Evolutionary conservation across 805 yeast genomes (phyloP).

Genomic region (Wickerhamomyces kurtzmanii): DNA sequence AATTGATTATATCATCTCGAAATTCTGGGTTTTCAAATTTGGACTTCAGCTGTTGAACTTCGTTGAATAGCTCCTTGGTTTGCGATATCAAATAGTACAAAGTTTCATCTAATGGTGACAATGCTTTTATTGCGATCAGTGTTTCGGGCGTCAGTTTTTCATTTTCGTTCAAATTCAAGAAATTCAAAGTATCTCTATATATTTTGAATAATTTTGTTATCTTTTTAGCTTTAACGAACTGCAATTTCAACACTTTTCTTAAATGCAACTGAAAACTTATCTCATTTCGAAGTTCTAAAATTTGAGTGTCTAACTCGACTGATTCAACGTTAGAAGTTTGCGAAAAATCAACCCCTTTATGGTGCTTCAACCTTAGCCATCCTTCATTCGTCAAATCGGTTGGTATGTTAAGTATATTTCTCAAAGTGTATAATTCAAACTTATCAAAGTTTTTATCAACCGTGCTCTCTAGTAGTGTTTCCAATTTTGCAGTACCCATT

Average conservation of each 20-base stretch:
- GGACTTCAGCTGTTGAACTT: slow-evolving; percentile 3
- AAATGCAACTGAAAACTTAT: slow-evolving; percentile 33
- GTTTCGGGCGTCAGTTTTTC: slow-evolving; percentile 14
- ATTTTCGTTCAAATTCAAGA: slow-evolving; percentile 13
- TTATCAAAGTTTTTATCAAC: slow-evolving; percentile 81
- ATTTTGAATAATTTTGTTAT: slow-evolving; percentile 22
- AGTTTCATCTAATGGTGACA: slow-evolving; percentile 38
- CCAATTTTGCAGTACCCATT: slow-evolving; percentile 74
- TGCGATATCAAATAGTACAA: slow-evolving; percentile 33
- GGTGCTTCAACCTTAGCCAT: slow-evolving; percentile 59
- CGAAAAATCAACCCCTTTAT: slow-evolving; percentile 34
- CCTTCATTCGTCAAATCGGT: slow-evolving; percentile 54
- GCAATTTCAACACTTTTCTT: slow-evolving; percentile 29
- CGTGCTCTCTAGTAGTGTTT: slow-evolving; percentile 61
- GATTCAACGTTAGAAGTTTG: slow-evolving; percentile 9
- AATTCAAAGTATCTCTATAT: slow-evolving; percentile 21
- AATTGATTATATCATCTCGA: slow-evolving; percentile 2
- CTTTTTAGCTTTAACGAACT: slow-evolving; percentile 26
- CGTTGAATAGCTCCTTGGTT: slow-evolving; percentile 20
- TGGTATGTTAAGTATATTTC: slow-evolving; percentile 72
- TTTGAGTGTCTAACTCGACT: slow-evolving; percentile 19
- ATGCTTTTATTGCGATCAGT: slow-evolving; percentile 19
- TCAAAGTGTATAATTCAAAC: slow-evolving; percentile 69
- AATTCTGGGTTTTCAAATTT: neutral
- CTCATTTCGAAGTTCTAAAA: slow-evolving; percentile 23